Percentiles rank a stretch among this genome's conserved stretches.
phyloP scores from a whole-genome alignment of 495 filamentous ascomycete genomes.

The Filosporella fistucella region DNA sequence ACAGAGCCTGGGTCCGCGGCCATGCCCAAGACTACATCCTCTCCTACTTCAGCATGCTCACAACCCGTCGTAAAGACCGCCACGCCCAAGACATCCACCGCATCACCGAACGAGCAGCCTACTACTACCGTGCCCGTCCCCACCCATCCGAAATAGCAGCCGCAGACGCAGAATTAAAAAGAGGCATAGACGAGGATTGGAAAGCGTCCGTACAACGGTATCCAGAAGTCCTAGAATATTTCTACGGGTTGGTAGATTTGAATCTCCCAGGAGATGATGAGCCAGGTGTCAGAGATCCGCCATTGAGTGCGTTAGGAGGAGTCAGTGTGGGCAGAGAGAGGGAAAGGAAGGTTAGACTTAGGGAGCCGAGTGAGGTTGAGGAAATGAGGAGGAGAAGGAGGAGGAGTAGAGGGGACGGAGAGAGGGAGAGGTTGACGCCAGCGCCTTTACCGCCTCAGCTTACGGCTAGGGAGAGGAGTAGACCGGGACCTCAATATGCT shows the following conservation, averaged over 20 bases:
- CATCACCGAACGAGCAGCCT: constrained; percentile 51
- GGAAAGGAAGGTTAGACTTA: constrained; percentile 19
- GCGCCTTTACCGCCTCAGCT: constrained; percentile 9
- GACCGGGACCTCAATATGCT: constrained; percentile 7
- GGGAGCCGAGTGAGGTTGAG: constrained; percentile 10
- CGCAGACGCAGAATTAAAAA: constrained; percentile 55
- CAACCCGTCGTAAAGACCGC: constrained; percentile 52
- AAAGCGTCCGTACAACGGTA: constrained; percentile 62
- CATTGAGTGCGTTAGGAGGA: constrained; percentile 43
- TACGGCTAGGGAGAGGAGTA: constrained; percentile 1
- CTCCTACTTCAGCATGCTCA: constrained; percentile 58
- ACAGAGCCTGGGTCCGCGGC: constrained; percentile 55
- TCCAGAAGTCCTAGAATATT: constrained; percentile 71
- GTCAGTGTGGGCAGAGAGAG: constrained; percentile 7
- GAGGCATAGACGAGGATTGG: constrained; percentile 73
- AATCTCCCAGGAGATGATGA: constrained; percentile 52
- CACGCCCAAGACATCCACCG: constrained; percentile 51
- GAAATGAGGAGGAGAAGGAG: constrained; percentile 11
- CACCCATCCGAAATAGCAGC: constrained; percentile 53
- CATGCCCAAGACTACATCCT: constrained; percentile 69
- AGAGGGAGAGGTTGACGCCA: constrained; percentile 3
- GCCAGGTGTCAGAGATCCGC: constrained; percentile 47
- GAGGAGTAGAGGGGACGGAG: constrained; percentile 9
- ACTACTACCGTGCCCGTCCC: constrained; percentile 49
- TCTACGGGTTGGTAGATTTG: constrained; percentile 58